Percentiles rank a stretch among this genome's conserved stretches.
Conservation (phyloP, 805 yeast genomes). For the Maudiozyma barnettii region DNA sequence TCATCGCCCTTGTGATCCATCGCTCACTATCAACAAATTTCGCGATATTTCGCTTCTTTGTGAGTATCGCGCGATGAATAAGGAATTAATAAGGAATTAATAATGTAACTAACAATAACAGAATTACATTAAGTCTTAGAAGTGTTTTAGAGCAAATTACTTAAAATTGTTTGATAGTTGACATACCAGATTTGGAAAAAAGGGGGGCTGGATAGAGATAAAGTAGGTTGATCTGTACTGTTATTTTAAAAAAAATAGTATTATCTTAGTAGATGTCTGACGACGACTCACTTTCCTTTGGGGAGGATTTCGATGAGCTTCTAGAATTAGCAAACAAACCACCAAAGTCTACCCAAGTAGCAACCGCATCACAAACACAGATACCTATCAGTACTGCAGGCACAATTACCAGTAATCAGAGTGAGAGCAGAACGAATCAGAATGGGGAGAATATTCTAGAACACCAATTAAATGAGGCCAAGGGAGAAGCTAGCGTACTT, state of each 20-base stretch:
- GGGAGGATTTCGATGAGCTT: slow-evolving; percentile 35
- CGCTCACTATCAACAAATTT: neutral
- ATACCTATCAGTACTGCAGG: neutral
- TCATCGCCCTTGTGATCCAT: too few relatives aligned
- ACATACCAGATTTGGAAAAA: neutral
- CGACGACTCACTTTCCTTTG: slow-evolving; percentile 5
- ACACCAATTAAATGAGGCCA: slow-evolving; percentile 38
- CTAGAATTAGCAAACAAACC: slow-evolving; percentile 40
- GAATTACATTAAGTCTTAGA: too few relatives aligned
- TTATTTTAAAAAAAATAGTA: too few relatives aligned
- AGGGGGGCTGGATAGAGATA: too few relatives aligned
- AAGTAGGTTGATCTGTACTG: too few relatives aligned
- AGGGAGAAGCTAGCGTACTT: slow-evolving; percentile 75
- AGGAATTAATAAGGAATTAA: neutral
- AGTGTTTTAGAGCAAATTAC: too few relatives aligned
- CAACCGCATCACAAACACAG: neutral
- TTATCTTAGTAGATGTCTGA: neutral
- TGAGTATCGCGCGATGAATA: neutral
- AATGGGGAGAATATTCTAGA: neutral
- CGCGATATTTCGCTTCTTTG: too few relatives aligned
- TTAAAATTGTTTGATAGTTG: neutral
- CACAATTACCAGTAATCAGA: neutral
- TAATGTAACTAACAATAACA: neutral
- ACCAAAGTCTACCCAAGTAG: slow-evolving; percentile 13
- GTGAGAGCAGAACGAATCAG: neutral